Evolutionary conservation across 306 rosid genomes (phyloP).

Genomic region (Lathyrus aphaca): DNA sequence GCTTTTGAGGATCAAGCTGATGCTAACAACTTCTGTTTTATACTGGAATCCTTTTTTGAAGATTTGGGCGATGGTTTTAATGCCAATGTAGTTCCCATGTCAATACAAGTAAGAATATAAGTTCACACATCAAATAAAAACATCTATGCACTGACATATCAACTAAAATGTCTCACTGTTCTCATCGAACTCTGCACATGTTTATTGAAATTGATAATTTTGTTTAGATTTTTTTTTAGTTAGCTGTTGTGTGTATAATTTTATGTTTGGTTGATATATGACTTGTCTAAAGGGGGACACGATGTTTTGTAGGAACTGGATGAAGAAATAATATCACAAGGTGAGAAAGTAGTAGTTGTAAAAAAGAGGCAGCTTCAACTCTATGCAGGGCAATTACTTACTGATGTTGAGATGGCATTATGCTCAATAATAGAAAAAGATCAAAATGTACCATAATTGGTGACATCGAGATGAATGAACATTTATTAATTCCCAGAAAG

Average conservation of each 20-base stretch:
- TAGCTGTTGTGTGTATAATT: constrained; percentile 16
- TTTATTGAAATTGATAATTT: constrained; percentile 29
- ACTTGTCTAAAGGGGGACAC: background rate
- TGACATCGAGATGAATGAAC: constrained; percentile 4
- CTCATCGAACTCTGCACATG: constrained; percentile 16
- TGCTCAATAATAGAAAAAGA: constrained; percentile 55
- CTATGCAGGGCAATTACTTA: constrained; percentile 83
- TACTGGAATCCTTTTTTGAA: constrained; percentile 70
- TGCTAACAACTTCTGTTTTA: constrained; percentile 76
- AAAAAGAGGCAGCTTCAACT: constrained; percentile 81
- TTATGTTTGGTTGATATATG: constrained; percentile 6
- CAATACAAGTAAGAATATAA: constrained; percentile 60
- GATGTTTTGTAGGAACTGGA: constrained; percentile 65
- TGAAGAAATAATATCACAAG: constrained; percentile 54
- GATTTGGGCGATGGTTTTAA: constrained; percentile 70
- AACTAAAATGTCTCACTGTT: constrained; percentile 22
- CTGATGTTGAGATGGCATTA: constrained; percentile 79
- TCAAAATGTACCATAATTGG: constrained; percentile 39
- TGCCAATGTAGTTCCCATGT: constrained; percentile 64
- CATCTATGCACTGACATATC: background rate
- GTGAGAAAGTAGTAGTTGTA: constrained; percentile 62
- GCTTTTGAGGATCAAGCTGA: constrained; percentile 80
- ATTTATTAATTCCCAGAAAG: constrained; percentile 9
- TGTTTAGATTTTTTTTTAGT: constrained; percentile 10
- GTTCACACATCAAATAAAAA: constrained; percentile 11